A percentile compares a stretch with the other conserved stretches of the same genome.
phyloP scores from a whole-genome alignment of 768 basidiomycete species.

The Termitomyces bulborhizus region DNA sequence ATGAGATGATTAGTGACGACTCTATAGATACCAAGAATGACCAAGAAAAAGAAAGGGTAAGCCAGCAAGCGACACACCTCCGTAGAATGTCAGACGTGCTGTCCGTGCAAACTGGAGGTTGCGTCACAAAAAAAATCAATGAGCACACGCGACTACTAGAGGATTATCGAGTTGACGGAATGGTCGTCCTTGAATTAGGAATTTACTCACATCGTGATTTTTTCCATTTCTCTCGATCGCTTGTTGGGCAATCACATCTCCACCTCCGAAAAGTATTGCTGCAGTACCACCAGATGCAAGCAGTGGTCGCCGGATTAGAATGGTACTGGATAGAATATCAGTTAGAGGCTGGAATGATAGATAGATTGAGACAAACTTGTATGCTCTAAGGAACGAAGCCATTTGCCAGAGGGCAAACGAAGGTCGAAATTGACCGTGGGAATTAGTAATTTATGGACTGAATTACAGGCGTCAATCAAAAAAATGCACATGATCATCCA shows the following conservation, averaged over 20 bases:
- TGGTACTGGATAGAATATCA: conserved; percentile 30
- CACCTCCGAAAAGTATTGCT: conserved; percentile 62
- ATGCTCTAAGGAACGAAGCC: conserved; percentile 8
- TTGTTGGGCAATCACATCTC: conserved; percentile 86
- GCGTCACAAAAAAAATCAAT: not conserved
- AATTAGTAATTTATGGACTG: no score
- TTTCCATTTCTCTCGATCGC: conserved; percentile 64
- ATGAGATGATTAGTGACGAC: not conserved
- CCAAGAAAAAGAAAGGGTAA: not conserved
- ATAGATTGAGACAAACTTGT: conserved; percentile 1
- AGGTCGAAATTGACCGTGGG: no score
- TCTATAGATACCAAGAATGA: not conserved
- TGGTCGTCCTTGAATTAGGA: not conserved
- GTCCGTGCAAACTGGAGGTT: conserved; percentile 47
- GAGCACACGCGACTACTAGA: not conserved
- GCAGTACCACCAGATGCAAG: conserved; percentile 60
- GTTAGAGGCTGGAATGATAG: not conserved
- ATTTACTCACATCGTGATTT: conserved; percentile 64
- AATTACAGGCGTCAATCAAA: no score
- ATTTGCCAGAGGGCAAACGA: not conserved
- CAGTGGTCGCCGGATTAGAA: conserved; percentile 57
- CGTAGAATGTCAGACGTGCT: conserved; percentile 63
- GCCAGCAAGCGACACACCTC: conserved; percentile 37
- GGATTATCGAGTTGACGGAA: not conserved
- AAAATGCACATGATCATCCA: no score